Evolutionary conservation across 805 yeast species (phyloP), one percentile per base, ranked within the genome.

Genomic region (Candida peoriensis): DNA sequence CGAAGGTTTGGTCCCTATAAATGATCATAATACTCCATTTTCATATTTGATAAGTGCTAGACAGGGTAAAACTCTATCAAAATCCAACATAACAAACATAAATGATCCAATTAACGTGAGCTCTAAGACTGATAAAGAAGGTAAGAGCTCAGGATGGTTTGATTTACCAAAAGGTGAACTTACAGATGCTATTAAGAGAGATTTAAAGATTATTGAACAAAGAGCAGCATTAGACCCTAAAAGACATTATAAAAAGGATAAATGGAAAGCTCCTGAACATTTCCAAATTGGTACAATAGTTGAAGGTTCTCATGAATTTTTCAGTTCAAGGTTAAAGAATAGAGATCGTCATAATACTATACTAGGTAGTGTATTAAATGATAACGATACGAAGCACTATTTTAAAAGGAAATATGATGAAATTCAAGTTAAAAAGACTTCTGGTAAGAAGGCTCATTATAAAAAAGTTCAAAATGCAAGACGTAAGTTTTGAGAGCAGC

Each of bases 181-280:
- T 41, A 83, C 94, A 8, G 76, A 81, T 2, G 70, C 72, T 20
- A 55, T 84, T 15, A 82, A 82, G 52, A 70, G 95, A 39, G 97
- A 93, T 56, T 55, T 93, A 47, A 66, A 77, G 51, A 62, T 93
- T 12, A 67, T 93, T 40, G 80, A 86, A 52, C 85, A 90, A 64
- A 77, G 98, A 60, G 81, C 83, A 37, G 96, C 88, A 8, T 68
- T 93, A 42, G 97, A 93, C 55, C 97, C 97, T 7, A 93, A 93
- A 62, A 74, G 97, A 49, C 96, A 87, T 61, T 93, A 93, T 62
- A 87, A 85, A 61, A 86, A 85, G 57, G 93, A 82, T 39, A 78
- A 78, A 42, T 81, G 88, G 82, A 70, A 68, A 32, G 68, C 71
- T 7, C 90, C 95, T 30, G 85, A 83, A 50, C 76, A 69, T 45